Evolutionary conservation across 257 asterid species (phyloP), one percentile per base, ranked within the genome.

Genomic region (Prunella vulgaris): DNA sequence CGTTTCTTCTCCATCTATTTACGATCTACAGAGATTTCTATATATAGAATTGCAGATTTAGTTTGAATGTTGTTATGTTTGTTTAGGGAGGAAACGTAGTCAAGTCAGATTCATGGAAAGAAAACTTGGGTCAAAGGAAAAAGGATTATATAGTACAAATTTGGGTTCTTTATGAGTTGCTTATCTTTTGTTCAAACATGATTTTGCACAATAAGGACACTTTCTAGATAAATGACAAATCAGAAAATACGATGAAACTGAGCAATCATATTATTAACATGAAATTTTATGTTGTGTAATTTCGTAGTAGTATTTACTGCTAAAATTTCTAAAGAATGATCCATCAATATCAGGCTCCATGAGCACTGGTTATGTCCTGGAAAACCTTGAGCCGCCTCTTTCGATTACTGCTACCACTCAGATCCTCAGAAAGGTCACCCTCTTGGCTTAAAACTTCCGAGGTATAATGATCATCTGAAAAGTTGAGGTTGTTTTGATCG

Each of bases 31-130:
- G 17, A 44, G 54, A 28, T 21, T 59, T 33, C 7, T 44, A 64
- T 65, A 32, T 46, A 58, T 67, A 66, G 18, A 3, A 32, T 32
- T 64, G 35, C 14, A 60, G 27, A 18, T 72, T 20, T 38, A 15
- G 13, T 8, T 44, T 71, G 40, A 58, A 18, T 20, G 22, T 44
- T 38, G 48, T n/a, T n/a, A n/a, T n/a, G n/a, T n/a, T n/a, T n/a
- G 44, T 12, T 58, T 30, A 44, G 7, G 22, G 18, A 66, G 57
- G 70, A 74, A 35, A 58, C 67, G 49, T 42, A 15, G 69, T 74
- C 74, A 67, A 58, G 67, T 72, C 35, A 37, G 32, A 56, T 12
- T 42, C 51, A 57, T 57, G 48, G 48, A 25, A 57, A 40, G 48
- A 42, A 30, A 37, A 61, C 12, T 3, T 10, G 5, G 44, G 66